Evolutionary conservation across 139 green algal genomes (phyloP).

Genomic region (Picochlorum sp.): DNA sequence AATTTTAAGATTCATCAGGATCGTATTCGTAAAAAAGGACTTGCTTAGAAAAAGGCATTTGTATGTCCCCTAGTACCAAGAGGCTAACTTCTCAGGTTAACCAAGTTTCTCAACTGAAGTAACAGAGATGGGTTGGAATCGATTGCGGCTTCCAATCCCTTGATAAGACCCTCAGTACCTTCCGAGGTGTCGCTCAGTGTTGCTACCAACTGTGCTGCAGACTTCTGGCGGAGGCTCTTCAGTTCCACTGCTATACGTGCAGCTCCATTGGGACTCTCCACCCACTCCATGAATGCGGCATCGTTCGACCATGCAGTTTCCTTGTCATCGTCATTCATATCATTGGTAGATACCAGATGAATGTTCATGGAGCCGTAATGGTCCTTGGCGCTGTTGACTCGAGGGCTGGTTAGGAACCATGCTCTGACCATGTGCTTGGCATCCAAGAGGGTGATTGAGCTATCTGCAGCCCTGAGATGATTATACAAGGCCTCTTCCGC

Average conservation of each 20-base stretch:
- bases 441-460: not conserved
- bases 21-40: too few species aligned
- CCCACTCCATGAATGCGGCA: constrained; percentile 57
- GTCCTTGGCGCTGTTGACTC: not conserved
- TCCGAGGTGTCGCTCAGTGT: constrained; percentile 35
- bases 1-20: too few species aligned
- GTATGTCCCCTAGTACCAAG: too few species aligned
- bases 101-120: constrained; percentile 36
- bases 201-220: constrained; percentile 26
- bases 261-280: constrained; percentile 39
- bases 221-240: constrained; percentile 32
- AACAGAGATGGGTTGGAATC: constrained; percentile 32
- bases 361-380: not conserved
- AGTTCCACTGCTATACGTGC: constrained; percentile 52
- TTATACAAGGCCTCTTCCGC: constrained; percentile 50
- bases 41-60: too few species aligned
- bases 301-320: constrained; percentile 27
- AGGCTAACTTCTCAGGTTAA: constrained; percentile 14
- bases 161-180: constrained; percentile 49
- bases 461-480: constrained; percentile 41
- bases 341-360: not conserved
- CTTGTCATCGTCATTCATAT: not conserved
- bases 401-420: constrained; percentile 24
- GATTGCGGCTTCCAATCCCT: constrained; percentile 32
- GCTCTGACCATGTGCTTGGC: constrained; percentile 17